Percentiles rank a stretch among this genome's conserved stretches.
These are phyloP conservation scores for Plasmopara muralis DNA, from an alignment of 352 stramenopile species.

Conservation along the genomic window DNA sequence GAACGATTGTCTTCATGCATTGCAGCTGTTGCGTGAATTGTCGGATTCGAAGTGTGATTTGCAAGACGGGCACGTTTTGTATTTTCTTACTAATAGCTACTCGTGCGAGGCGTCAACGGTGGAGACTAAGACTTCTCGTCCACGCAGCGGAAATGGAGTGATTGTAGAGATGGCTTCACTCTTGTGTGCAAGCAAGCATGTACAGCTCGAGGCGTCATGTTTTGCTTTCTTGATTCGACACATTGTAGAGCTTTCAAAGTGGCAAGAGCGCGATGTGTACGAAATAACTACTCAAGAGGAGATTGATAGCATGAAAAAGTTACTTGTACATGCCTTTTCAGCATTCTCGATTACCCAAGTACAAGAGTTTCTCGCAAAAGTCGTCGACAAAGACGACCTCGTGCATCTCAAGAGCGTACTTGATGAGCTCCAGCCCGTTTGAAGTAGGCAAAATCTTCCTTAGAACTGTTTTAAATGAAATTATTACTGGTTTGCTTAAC, in stretches of 20 bases:
- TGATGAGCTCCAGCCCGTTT: constrained; percentile 19
- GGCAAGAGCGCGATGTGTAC: constrained; percentile 15
- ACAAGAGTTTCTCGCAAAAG: constrained; percentile 40
- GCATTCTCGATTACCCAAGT: constrained; percentile 35
- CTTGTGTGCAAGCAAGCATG: constrained; percentile 21
- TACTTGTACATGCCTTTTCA: constrained; percentile 35
- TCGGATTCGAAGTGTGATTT: constrained; percentile 27
- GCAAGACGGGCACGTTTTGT: constrained; percentile 47
- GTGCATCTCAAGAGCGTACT: constrained; percentile 31
- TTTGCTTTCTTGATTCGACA: constrained; percentile 47
- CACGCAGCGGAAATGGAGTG: constrained; percentile 18
- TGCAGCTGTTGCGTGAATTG: constrained; percentile 37
- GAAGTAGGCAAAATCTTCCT: too few relatives aligned
- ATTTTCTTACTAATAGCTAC: constrained; percentile 54
- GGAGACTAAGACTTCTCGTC: constrained; percentile 18
- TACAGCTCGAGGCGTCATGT: constrained; percentile 29
- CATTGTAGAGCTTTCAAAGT: constrained; percentile 36
- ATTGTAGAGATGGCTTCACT: constrained; percentile 26
- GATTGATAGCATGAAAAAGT: constrained; percentile 31
- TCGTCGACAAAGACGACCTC: constrained; percentile 32
- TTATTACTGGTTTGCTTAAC: too few relatives aligned
- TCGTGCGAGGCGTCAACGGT: constrained; percentile 12
- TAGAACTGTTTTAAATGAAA: too few relatives aligned
- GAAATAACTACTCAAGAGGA: constrained; percentile 23
- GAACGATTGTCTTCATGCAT: constrained; percentile 21